Evolutionary conservation across 257 asterid species (phyloP).

Genomic region (Penstemon eatonii): DNA sequence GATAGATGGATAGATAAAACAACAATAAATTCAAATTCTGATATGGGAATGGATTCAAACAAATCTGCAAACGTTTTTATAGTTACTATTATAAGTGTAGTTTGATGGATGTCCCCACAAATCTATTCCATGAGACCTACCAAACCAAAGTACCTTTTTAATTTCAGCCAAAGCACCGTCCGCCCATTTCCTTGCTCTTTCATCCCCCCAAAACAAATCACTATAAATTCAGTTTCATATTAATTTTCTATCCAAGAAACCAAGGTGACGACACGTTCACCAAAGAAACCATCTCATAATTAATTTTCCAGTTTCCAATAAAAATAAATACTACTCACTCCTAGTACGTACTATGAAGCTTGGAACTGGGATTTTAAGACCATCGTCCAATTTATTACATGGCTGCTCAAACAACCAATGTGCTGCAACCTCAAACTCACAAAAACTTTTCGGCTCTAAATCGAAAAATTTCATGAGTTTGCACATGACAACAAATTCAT

Average conservation of each 20-base stretch:
- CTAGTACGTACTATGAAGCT: slow-evolving; percentile 35
- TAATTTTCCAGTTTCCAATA: not conserved
- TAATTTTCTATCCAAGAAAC: not conserved
- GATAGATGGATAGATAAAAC: not conserved
- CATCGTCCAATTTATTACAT: slow-evolving; percentile 26
- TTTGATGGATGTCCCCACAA: slow-evolving; percentile 28
- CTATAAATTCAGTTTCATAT: slow-evolving; percentile 32
- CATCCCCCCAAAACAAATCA: slow-evolving; percentile 7
- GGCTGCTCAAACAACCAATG: slow-evolving; percentile 2
- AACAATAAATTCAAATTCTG: not conserved
- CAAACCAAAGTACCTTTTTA: not conserved
- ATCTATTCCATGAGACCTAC: not conserved
- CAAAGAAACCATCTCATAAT: not conserved
- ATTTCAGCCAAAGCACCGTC: slow-evolving; percentile 9
- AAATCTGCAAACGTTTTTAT: slow-evolving; percentile 33
- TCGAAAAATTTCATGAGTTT: not conserved
- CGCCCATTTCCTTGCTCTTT: slow-evolving; percentile 26
- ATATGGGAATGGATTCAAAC: slow-evolving; percentile 4
- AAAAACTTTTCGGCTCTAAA: not conserved
- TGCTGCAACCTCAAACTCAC: slow-evolving; percentile 6
- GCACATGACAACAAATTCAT: slow-evolving; percentile 29
- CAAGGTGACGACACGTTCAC: not conserved
- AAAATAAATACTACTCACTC: no score
- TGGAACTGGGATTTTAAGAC: slow-evolving; percentile 27
- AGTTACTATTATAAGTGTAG: not conserved